Conservation (phyloP, 2,329 filamentous ascomycete genomes). For the Aspergillus sp. region DNA sequence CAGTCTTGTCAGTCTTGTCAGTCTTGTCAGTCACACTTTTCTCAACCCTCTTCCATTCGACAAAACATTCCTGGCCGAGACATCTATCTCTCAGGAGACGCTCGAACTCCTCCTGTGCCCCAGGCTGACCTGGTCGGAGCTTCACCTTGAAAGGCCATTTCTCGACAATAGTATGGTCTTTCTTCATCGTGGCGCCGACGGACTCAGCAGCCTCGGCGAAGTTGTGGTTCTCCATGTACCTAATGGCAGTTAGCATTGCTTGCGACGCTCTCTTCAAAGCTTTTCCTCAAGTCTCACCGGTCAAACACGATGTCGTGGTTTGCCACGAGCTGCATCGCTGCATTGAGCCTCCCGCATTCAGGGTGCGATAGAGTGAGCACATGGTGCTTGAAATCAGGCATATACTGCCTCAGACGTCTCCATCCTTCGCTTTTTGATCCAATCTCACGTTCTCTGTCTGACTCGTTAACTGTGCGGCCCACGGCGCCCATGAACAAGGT, state of each 20-base stretch:
- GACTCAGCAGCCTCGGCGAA: neutral
- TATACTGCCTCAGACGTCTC: too few species aligned
- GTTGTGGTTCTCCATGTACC: neutral
- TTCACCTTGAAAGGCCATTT: slow-evolving; percentile 34
- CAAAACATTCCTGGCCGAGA: slow-evolving; percentile 27
- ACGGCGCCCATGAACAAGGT: slow-evolving; percentile 44
- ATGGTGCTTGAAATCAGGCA: too few species aligned
- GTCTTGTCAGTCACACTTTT: neutral
- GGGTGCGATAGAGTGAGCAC: too few species aligned
- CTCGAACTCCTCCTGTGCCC: slow-evolving; percentile 35
- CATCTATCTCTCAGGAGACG: slow-evolving; percentile 6
- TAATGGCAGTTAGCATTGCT: neutral
- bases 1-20: neutral
- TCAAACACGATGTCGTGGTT: slow-evolving; percentile 3
- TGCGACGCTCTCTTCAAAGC: neutral
- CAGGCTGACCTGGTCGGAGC: slow-evolving; percentile 10
- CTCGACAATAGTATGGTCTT: slow-evolving; percentile 31
- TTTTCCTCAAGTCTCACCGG: slow-evolving; percentile 1
- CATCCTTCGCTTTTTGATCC: too few species aligned
- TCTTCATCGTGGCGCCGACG: slow-evolving; percentile 24
- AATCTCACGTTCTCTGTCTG: too few species aligned
- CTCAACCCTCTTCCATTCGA: slow-evolving; percentile 30
- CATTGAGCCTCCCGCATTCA: too few species aligned
- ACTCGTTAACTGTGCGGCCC: neutral
- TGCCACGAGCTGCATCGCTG: too few species aligned